Conservation (phyloP, 1,284 basidiomycete genomes). For the Puccinia hordei region DNA sequence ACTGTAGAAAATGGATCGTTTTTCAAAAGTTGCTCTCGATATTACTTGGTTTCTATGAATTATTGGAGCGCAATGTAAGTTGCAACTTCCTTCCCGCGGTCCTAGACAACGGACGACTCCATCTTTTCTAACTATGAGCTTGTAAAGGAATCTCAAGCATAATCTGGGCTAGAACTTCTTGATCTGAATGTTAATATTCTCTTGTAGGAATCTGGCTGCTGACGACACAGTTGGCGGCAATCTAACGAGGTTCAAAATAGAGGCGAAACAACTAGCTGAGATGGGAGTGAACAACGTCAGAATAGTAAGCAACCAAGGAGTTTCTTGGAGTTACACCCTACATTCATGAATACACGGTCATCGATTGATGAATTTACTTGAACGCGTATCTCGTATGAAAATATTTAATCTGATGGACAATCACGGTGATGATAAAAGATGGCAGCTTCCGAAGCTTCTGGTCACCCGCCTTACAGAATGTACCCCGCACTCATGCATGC, state of each 20-base stretch:
- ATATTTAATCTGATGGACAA: no score
- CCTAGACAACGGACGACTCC: no score
- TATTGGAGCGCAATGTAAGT: conserved; percentile 46
- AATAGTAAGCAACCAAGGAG: conserved; percentile 52
- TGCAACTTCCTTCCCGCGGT: conserved; percentile 4
- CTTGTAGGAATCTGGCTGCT: conserved; percentile 55
- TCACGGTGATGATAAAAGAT: neutral
- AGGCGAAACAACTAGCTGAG: conserved; percentile 54
- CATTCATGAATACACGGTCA: neutral
- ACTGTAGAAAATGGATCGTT: conserved; percentile 37
- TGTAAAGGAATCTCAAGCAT: no score
- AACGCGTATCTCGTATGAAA: no score
- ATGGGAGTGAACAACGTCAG: conserved; percentile 55
- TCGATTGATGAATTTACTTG: neutral
- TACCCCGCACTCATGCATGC: conserved; percentile 48
- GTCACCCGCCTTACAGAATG: conserved; percentile 38
- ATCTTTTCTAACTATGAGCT: no score
- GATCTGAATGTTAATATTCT: no score
- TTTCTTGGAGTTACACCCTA: neutral
- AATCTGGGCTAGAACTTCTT: no score
- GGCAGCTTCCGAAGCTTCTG: conserved; percentile 44
- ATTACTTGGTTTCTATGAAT: conserved; percentile 49
- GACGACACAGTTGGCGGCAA: conserved; percentile 52
- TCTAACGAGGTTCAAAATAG: conserved; percentile 51
- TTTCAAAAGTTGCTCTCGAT: conserved; percentile 16